Conservation (phyloP, 2,329 filamentous ascomycete genomes). For the Pestalotiopsis sp. region DNA sequence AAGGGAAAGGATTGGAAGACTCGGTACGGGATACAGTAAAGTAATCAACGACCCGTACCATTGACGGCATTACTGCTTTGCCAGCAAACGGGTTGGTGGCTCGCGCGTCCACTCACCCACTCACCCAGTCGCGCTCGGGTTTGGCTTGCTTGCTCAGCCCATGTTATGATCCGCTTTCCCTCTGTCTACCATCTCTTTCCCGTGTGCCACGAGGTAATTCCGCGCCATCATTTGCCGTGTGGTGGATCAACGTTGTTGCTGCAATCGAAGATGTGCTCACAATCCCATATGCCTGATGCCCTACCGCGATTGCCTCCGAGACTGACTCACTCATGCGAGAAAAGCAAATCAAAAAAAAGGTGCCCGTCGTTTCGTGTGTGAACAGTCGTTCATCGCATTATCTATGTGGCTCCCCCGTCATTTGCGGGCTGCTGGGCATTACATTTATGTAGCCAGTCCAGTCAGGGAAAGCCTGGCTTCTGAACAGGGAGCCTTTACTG, state of each 20-base stretch:
- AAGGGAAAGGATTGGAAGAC: background rate
- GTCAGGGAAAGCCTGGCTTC: background rate
- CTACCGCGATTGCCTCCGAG: background rate
- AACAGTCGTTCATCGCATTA: background rate
- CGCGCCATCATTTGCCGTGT: background rate
- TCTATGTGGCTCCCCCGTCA: background rate
- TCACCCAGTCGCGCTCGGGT: background rate
- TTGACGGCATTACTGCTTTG: background rate
- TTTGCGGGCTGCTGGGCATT: background rate
- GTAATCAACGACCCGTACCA: background rate
- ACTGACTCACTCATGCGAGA: background rate
- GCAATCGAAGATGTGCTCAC: background rate
- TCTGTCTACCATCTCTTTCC: background rate
- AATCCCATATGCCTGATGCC: background rate
- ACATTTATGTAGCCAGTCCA: background rate
- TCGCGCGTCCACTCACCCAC: background rate
- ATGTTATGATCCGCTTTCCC: background rate
- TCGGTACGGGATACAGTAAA: background rate
- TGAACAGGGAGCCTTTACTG: background rate
- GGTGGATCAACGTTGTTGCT: background rate
- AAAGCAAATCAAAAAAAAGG: background rate
- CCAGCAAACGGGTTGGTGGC: background rate
- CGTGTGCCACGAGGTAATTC: background rate
- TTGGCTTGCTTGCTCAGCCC: background rate
- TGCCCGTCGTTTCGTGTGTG: background rate